phyloP scores from a whole-genome alignment of 1,284 basidiomycete genomes.

The Irpex sp. region DNA sequence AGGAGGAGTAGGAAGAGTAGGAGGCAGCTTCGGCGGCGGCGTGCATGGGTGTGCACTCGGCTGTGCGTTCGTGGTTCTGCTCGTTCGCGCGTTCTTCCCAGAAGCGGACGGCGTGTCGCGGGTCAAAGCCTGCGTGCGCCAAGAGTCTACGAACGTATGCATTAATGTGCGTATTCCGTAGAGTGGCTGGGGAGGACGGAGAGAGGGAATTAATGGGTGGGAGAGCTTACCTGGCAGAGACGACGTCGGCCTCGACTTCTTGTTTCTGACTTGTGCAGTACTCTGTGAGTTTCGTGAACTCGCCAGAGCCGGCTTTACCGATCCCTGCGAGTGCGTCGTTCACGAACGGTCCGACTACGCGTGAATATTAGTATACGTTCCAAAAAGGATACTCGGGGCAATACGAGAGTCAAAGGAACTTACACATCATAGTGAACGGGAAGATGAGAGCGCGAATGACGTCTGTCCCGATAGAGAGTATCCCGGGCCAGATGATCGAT shows the following conservation, averaged over 20 bases:
- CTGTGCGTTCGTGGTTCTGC: constrained; percentile 19
- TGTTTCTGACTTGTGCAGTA: constrained; percentile 72
- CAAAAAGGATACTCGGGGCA: background rate
- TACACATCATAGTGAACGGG: constrained; percentile 78
- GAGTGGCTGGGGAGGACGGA: too few relatives aligned
- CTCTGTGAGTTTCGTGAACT: constrained; percentile 67
- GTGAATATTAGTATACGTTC: background rate
- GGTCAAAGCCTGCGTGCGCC: constrained; percentile 84
- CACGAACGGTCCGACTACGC: constrained; percentile 77
- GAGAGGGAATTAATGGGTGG: too few relatives aligned
- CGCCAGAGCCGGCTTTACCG: constrained; percentile 71
- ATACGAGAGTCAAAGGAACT: constrained; percentile 1
- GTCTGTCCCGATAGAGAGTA: constrained; percentile 75
- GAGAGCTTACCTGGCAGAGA: constrained; percentile 76
- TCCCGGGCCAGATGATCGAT: constrained; percentile 77
- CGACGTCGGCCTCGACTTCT: constrained; percentile 88
- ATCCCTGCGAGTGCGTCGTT: constrained; percentile 85
- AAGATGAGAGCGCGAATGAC: constrained; percentile 74
- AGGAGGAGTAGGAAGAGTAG: too few relatives aligned
- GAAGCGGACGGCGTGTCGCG: constrained; percentile 67
- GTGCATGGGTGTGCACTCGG: constrained; percentile 36
- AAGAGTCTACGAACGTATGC: constrained; percentile 51
- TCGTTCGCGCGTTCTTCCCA: constrained; percentile 55
- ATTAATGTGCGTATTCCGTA: too few relatives aligned
- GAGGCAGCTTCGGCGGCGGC: constrained; percentile 6